Evolutionary conservation across 805 yeast genomes (phyloP).

Genomic region (Metschnikowia henanensis): DNA sequence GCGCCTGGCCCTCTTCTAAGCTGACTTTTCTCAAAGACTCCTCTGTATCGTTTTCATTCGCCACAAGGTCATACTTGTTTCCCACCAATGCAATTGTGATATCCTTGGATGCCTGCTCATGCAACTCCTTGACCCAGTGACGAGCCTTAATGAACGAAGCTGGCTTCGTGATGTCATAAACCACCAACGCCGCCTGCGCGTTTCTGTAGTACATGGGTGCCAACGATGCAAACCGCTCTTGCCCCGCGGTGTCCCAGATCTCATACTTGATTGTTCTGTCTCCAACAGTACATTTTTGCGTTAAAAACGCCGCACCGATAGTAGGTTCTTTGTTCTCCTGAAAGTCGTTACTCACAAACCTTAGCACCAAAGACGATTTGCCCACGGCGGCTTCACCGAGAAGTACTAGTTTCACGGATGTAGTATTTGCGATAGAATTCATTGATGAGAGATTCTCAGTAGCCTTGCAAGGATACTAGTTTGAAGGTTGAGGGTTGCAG

Average conservation of each 20-base stretch:
- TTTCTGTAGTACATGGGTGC: conserved; percentile 98
- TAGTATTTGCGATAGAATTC: conserved; percentile 14
- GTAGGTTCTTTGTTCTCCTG: conserved; percentile 92
- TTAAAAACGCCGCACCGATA: conserved; percentile 98
- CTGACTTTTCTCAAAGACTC: conserved; percentile 95
- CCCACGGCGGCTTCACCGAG: conserved; percentile 99
- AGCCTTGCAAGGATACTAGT: too few species aligned
- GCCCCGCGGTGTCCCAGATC: conserved; percentile 99
- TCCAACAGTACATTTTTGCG: conserved; percentile 87
- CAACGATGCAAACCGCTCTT: conserved; percentile 96
- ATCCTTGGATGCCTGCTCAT: conserved; percentile 91
- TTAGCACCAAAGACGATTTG: conserved; percentile 86
- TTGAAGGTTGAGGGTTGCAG: too few species aligned
- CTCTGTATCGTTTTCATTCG: too few species aligned
- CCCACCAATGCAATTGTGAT: conserved; percentile 94
- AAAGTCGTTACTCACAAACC: conserved; percentile 95
- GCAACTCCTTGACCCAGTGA: conserved; percentile 88
- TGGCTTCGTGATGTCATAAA: conserved; percentile 91
- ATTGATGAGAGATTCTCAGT: neutral
- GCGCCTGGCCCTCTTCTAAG: conserved; percentile 94
- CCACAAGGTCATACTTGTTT: conserved; percentile 86
- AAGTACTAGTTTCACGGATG: conserved; percentile 67
- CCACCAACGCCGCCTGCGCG: conserved; percentile 95
- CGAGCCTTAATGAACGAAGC: conserved; percentile 83
- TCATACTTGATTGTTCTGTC: conserved; percentile 86